A percentile compares a stretch with the other conserved stretches of the same genome.
Conservation (phyloP, 257 asterid genomes). For the Nyctanthes arbortristis region DNA sequence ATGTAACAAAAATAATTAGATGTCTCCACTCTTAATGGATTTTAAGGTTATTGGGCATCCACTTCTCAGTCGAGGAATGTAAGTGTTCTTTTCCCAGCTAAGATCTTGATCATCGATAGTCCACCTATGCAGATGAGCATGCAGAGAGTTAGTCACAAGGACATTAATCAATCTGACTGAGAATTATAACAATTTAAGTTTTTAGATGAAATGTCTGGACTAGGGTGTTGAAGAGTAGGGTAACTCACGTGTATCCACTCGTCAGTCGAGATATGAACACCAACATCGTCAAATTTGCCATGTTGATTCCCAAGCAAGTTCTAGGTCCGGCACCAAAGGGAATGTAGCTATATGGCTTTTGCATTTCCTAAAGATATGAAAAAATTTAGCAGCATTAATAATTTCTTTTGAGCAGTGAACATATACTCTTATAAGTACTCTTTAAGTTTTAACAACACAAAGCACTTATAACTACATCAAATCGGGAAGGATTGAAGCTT, state of each 20-base stretch:
- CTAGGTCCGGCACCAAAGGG: constrained; percentile 67
- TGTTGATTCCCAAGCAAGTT: constrained; percentile 64
- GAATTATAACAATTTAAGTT: too few relatives aligned
- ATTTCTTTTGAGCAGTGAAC: background rate
- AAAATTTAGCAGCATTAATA: too few relatives aligned
- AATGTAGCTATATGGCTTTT: constrained; percentile 55
- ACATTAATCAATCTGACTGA: background rate
- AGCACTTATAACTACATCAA: constrained; percentile 49
- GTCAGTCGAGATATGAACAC: constrained; percentile 58
- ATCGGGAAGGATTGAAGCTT: constrained; percentile 76
- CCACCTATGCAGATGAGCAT: constrained; percentile 57
- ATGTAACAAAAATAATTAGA: too few relatives aligned
- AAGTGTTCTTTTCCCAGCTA: constrained; percentile 46
- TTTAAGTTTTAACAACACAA: too few relatives aligned
- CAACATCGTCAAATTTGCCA: constrained; percentile 60
- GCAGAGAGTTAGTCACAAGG: too few relatives aligned
- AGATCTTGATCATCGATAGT: constrained; percentile 51
- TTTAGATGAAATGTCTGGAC: background rate
- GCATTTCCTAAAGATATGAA: constrained; percentile 45
- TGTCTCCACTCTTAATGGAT: too few relatives aligned
- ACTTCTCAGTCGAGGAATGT: constrained; percentile 55
- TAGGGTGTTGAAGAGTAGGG: background rate
- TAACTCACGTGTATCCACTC: constrained; percentile 53
- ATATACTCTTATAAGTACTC: background rate
- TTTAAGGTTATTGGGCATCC: constrained; percentile 61